Evolutionary conservation across 2,329 filamentous ascomycete species (phyloP), one percentile per base, ranked within the genome.

Genomic region (Chlorencoelia australis): DNA sequence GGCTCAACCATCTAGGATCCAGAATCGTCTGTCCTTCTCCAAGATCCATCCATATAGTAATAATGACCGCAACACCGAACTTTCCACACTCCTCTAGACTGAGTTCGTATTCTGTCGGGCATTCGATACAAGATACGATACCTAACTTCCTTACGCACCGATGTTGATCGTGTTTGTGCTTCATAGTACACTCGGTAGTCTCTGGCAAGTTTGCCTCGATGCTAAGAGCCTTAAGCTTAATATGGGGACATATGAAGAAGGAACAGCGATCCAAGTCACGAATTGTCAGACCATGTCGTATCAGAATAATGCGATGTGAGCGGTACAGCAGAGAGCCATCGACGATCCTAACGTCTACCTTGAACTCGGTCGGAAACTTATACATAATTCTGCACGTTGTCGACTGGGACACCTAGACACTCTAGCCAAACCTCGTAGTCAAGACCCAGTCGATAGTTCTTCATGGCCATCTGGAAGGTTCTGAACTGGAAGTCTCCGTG

Each of bases 1-100:
- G 41, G 30, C 38, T 41, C 32, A 21, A 36, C 41, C 39, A 44
- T 36, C 33, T 36, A 19, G 41, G 38, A 39, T 44, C 41, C 25
- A 40, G 24, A 22, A 39, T 33, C 18, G 35, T 39, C 22, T 39
- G 29, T 32, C 41, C 41, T 37, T 41, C 39, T 18, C 41, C 41
- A 36, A 44, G 38, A 41, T 44, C 41, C 38, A 41, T 38, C 41
- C 39, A 44, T 26, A 39, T 40, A 18, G 38, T 41, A 35, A 40
- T 30, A 13, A 42, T 32, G 26, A 30, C 27, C 22, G 27, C 35
- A 34, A 19, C 19, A 18, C 35, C 35, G 29, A 28, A 34, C 19
- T 33, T 9, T 28, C 9, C 39, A 36, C 35, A 35, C 26, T 39
- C 39, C 26, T 42, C 30, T 15, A 38, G 18, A 35, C 28, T 18